Evolutionary conservation across 805 yeast genomes (phyloP).

Genomic region (Saturnispora halmiae): DNA sequence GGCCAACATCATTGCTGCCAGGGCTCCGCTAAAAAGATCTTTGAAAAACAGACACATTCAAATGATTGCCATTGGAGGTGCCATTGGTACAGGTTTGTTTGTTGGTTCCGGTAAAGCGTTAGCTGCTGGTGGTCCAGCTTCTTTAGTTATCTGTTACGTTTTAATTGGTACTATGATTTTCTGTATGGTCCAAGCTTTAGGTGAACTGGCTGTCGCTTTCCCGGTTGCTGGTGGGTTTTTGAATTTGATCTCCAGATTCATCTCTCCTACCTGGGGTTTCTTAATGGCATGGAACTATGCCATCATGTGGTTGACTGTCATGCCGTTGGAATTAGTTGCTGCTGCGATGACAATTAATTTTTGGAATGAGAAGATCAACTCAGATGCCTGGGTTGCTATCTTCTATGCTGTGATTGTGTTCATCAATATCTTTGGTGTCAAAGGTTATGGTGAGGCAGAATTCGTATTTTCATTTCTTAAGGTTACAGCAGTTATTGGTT

Average conservation of each 20-base stretch:
- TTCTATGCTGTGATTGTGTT: conserved; percentile 40
- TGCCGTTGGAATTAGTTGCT: conserved; percentile 47
- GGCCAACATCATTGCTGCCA: conserved; percentile 36
- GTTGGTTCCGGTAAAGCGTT: conserved; percentile 61
- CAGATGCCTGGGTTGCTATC: conserved; percentile 46
- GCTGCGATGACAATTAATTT: conserved; percentile 40
- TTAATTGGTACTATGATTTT: conserved; percentile 50
- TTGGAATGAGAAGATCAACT: conserved; percentile 36
- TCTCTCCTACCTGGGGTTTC: conserved; percentile 50
- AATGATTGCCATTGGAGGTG: conserved; percentile 75
- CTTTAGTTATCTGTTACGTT: conserved; percentile 47
- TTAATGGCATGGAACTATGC: conserved; percentile 51
- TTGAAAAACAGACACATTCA: conserved; percentile 57
- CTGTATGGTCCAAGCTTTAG: conserved; percentile 51
- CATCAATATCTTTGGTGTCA: conserved; percentile 49
- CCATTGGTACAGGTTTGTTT: conserved; percentile 72
- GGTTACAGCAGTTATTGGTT: conserved; percentile 47
- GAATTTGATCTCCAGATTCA: conserved; percentile 45
- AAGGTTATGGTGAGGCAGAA: conserved; percentile 61
- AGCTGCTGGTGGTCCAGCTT: conserved; percentile 58
- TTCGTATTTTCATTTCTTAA: conserved; percentile 44
- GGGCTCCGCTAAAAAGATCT: conserved; percentile 38
- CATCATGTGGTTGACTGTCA: conserved; percentile 40
- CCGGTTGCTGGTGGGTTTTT: conserved; percentile 52
- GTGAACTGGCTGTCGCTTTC: conserved; percentile 51